phyloP scores from a whole-genome alignment of 176 grass and related monocot genomes.

The Carex pumila region DNA sequence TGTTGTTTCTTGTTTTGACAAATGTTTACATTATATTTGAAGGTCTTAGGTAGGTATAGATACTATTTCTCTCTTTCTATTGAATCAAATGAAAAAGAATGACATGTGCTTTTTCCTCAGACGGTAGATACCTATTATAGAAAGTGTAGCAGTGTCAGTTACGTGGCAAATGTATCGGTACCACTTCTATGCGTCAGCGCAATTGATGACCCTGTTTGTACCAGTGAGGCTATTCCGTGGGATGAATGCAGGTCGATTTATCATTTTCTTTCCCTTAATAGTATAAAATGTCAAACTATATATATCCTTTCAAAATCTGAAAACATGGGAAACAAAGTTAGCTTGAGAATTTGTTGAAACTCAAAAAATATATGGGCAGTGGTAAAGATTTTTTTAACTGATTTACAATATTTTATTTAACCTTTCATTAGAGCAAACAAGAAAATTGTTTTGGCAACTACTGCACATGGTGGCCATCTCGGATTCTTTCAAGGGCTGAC shows the following conservation, averaged over 20 bases:
- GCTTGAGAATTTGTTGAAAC: not conserved
- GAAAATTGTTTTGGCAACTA: conserved; percentile 93
- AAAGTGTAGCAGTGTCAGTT: conserved; percentile 74
- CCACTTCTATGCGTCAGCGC: conserved; percentile 88
- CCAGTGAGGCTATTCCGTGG: conserved; percentile 93
- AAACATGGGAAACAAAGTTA: not conserved
- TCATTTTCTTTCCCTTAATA: not conserved
- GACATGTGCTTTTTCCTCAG: conserved; percentile 32
- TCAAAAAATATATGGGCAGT: not conserved
- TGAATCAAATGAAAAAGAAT: conserved; percentile 1
- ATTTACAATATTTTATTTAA: not conserved
- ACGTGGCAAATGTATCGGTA: conserved; percentile 61
- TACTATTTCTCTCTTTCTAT: not conserved
- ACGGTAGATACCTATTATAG: conserved; percentile 99
- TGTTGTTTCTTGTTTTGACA: not conserved
- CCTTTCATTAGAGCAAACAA: conserved; percentile 69
- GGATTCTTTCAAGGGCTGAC: conserved; percentile 86
- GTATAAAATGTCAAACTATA: not conserved
- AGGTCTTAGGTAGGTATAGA: not conserved
- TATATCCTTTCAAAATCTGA: not conserved
- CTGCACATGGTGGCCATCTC: conserved; percentile 88
- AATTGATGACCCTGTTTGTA: conserved; percentile 95
- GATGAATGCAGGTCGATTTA: conserved; percentile 83
- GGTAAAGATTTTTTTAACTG: not conserved
- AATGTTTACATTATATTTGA: not conserved